A percentile compares a stretch with the other conserved stretches of the same genome.
phyloP scores from a whole-genome alignment of 106 monocot genomes.

The Amphibolis antarctica region DNA sequence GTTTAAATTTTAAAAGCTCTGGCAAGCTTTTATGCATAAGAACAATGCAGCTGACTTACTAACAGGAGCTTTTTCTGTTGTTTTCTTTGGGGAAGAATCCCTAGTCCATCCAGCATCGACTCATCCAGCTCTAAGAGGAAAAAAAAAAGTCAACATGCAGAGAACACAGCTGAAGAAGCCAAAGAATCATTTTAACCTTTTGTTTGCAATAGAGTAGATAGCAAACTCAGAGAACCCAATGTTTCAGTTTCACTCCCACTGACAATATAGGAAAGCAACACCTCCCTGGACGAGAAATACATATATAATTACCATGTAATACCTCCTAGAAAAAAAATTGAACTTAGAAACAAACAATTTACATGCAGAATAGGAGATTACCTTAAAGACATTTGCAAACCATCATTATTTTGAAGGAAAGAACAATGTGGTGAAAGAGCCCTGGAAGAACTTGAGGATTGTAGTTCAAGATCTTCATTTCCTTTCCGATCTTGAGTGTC shows the following conservation, averaged over 20 bases:
- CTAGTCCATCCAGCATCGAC: constrained; percentile 94
- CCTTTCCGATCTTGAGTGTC: neutral
- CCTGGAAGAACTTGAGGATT: neutral
- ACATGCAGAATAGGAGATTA: constrained; percentile 1
- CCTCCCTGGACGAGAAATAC: constrained; percentile 38
- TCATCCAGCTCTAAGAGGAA: constrained; percentile 74
- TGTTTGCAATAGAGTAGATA: constrained; percentile 87
- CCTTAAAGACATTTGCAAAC: constrained; percentile 24
- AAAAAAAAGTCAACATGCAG: constrained; percentile 1
- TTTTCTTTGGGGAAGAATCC: constrained; percentile 98
- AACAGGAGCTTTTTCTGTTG: constrained; percentile 94
- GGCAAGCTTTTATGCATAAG: neutral
- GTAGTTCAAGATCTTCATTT: constrained; percentile 5
- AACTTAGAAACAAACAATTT: neutral
- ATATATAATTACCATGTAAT: neutral
- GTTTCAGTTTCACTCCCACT: constrained; percentile 58
- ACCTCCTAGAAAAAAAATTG: neutral
- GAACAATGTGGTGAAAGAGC: neutral
- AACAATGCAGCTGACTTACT: constrained; percentile 19
- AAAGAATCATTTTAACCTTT: constrained; percentile 42
- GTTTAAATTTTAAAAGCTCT: too few relatives aligned
- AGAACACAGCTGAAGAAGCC: neutral
- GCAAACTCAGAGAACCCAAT: constrained; percentile 69
- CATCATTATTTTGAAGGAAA: neutral
- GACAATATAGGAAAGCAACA: constrained; percentile 58